Percentiles rank a stretch among this genome's conserved stretches.
Conservation (phyloP, 2,329 filamentous ascomycete genomes). For the Neopestalotiopsis clavispora region DNA sequence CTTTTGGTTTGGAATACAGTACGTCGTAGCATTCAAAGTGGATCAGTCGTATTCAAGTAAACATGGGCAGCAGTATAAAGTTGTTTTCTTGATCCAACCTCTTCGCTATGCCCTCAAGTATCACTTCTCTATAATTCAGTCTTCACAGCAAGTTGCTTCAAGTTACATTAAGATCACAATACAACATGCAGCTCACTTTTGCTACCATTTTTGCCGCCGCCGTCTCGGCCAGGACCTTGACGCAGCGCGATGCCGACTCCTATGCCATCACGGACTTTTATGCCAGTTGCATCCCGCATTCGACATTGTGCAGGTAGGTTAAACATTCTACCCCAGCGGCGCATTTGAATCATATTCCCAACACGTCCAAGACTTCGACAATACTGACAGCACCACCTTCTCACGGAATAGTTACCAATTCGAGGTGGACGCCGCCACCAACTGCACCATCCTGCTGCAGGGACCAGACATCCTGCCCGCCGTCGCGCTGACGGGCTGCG, state of each 20-base stretch:
- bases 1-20: not conserved
- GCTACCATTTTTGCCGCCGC: constrained; percentile 23
- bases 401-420: constrained; percentile 26
- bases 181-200: constrained; percentile 25
- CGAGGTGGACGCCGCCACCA: constrained; percentile 22
- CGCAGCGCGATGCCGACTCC: constrained; percentile 15
- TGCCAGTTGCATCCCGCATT: constrained; percentile 31
- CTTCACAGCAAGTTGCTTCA: not conserved
- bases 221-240: constrained; percentile 23
- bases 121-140: not conserved
- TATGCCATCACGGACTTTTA: constrained; percentile 27
- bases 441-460: constrained; percentile 26
- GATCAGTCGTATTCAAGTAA: not conserved
- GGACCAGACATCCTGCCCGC: constrained; percentile 28
- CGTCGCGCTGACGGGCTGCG: constrained; percentile 25
- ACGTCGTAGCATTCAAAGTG: not conserved
- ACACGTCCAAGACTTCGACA: not conserved
- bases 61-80: not conserved
- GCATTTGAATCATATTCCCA: not conserved
- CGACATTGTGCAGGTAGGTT: constrained; percentile 26
- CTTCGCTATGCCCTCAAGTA: not conserved
- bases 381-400: not conserved
- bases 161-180: not conserved
- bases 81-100: not conserved
- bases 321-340: not conserved